Base-by-base conservation (phyloP, 2,329 filamentous ascomycete species). In the Aspergillus intermedius region DNA sequence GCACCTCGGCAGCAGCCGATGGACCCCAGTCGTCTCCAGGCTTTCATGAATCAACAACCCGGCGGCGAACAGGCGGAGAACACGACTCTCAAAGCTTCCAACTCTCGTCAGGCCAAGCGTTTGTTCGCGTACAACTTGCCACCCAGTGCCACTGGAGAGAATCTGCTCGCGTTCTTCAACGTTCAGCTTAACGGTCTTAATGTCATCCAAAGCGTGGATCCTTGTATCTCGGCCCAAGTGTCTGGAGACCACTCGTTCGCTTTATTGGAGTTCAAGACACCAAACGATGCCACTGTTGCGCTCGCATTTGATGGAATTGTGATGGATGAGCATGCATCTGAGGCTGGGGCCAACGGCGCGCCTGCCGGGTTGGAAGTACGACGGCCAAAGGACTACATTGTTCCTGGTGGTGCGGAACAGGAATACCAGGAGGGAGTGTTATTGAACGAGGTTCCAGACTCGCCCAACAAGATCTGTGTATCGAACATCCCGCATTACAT, bases 121-220 rank as follows among this genome's bases (percentile, higher is more conserved):
- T 81, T 99, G 21, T 82, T 98, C 58, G 81, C 91, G 25, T 84
- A 89, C 72, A 95, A 95, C 64, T 71, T 98, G 12, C 87, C 91
- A 2, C 62, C 79, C 1, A 79, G 76, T 21, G 79, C 80, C n/a
- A 87, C 81, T 12, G 88, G 95, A 51, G 91, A 95, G 46, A 75
- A 73, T 53, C 67, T 98, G 37, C 74, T 86, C 51, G 79, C 83
- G 19, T 98, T 96, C 73, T 96, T 98, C 78, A 98, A 98, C 63
- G 77, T 95, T 21, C 91, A 97, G 67, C 80, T 99, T 45, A 97
- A 98, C 61, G 90, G 91, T n/a, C 75, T 98, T 42, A 99, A 98
- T 61, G 86, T 96, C 32, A 82, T 95, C 46, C 84, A 89, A 56
- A 84, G 82, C 55, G 79, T 81, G 42, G 91, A 97, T 60, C 91